Percentiles rank a stretch among this genome's conserved stretches.
Evolutionary conservation across 2,329 filamentous ascomycete species (phyloP).

Genomic region (Trichoderma sp.): DNA sequence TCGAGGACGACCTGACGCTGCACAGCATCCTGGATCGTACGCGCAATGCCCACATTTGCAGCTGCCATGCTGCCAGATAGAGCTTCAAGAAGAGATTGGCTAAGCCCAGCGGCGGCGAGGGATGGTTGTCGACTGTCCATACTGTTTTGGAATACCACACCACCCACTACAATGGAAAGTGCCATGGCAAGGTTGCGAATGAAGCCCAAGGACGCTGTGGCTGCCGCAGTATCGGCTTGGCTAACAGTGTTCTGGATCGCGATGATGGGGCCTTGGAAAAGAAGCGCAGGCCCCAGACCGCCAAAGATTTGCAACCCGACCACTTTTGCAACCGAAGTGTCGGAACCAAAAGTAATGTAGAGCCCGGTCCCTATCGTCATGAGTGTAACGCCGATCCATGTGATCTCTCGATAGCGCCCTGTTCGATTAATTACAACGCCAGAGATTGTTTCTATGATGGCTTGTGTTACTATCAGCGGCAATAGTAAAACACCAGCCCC

Average conservation of each 20-base stretch:
- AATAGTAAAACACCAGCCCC: background rate
- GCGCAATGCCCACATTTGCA: background rate
- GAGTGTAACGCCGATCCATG: background rate
- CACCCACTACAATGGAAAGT: constrained; percentile 67
- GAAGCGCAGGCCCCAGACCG: background rate
- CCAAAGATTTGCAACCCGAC: background rate
- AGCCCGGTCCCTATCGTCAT: background rate
- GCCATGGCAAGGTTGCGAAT: constrained; percentile 65
- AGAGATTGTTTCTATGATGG: background rate
- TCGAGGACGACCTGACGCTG: background rate
- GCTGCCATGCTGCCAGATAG: background rate
- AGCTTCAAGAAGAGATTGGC: background rate
- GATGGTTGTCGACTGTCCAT: constrained; percentile 27
- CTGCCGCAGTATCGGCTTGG: constrained; percentile 61
- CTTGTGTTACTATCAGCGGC: background rate
- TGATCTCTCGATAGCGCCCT: background rate
- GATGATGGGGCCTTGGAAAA: background rate
- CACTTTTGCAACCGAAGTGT: background rate
- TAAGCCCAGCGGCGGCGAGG: background rate
- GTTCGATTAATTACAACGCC: background rate
- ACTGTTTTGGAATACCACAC: constrained; percentile 70
- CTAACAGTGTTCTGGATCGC: constrained; percentile 55
- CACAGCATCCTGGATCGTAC: background rate
- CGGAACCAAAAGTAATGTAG: background rate
- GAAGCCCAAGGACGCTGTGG: constrained; percentile 64